Evolutionary conservation across 179 eudicot genomes (phyloP), one percentile per base, ranked within the genome.

Genomic region (Pouteria campechiana): DNA sequence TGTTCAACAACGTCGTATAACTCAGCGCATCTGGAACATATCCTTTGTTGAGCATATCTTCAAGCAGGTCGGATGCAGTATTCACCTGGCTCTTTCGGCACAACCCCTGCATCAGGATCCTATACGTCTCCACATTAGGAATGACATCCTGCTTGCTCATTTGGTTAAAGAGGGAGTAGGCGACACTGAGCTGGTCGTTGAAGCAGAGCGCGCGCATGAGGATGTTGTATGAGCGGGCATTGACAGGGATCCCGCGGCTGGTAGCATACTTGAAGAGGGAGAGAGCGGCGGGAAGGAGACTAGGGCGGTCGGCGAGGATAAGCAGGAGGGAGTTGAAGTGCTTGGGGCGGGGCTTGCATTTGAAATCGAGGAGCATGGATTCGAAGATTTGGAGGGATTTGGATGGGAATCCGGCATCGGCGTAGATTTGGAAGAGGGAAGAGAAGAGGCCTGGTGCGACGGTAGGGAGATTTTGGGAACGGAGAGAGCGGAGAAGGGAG

Each of bases 1-100:
- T 79, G 48, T 90, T 90, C 75, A 90, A 66, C 49, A 90, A 70
- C 5, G 90, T 76, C 7, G 87, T 81, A 20, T 81, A 90, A 33
- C 79, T 86, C 68, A 81, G 64, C 0, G 81, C 53, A 63, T 90
- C 98, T 0, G 95, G 98, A 25, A 81, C 87, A 37, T 74, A 81
- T 9, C 98, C 95, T 46, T 86, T 90, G 35, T 90, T 90, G 57
- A 81, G 44, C 95, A 90, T 90, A 65, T 90, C 98, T 52, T 79
- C 90, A 18, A 90, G 50, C 52, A 90, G 68, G 23, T 81, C 84
- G 41, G 73, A 65, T 14, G 87, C 98, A 43, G 21, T 72, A 22
- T 66, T 75, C 47, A 86, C 95, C 67, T 90, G 98, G 63, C 93
- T 74, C 57, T 63, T 90, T 52, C 95, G 65, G 67, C 98, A 90